Evolutionary conservation across 2,329 filamentous ascomycete genomes (phyloP).

Genomic region (Diaporthe amygdali): DNA sequence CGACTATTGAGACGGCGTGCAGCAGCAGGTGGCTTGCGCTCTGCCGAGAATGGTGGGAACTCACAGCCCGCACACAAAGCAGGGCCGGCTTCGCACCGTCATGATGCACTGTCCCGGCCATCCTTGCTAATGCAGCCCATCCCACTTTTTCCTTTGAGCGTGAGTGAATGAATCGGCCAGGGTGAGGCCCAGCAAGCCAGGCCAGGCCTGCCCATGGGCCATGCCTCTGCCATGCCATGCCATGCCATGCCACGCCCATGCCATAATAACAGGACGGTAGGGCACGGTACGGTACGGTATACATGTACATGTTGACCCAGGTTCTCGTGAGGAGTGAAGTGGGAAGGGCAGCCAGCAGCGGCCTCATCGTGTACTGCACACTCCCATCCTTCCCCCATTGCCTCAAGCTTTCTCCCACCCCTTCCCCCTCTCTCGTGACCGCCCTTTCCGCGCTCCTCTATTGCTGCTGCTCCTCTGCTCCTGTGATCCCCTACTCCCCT

Average conservation of each 20-base stretch:
- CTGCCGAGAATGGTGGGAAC: slow-evolving; percentile 1
- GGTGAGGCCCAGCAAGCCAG: neutral
- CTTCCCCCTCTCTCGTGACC: slow-evolving; percentile 19
- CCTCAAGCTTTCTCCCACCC: neutral
- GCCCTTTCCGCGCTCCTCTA: slow-evolving; percentile 16
- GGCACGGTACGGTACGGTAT: no score
- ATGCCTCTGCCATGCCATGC: neutral
- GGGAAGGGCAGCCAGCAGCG: neutral
- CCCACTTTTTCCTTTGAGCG: slow-evolving; percentile 1
- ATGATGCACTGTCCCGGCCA: slow-evolving; percentile 5
- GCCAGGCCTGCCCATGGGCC: neutral
- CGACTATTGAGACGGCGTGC: no score
- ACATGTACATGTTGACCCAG: neutral
- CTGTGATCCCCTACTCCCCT: neutral
- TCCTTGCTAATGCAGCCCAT: slow-evolving; percentile 4
- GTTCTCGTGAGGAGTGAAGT: neutral
- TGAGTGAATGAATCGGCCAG: neutral
- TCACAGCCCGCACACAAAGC: neutral
- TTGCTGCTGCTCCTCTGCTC: neutral
- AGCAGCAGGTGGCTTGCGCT: neutral
- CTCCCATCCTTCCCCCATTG: neutral
- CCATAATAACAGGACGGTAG: neutral
- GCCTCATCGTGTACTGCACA: slow-evolving; percentile 1
- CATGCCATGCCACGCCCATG: neutral
- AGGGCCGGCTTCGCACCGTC: slow-evolving; percentile 5